phyloP scores from a whole-genome alignment of 306 rosid genomes.

The Rubus parviflorus region DNA sequence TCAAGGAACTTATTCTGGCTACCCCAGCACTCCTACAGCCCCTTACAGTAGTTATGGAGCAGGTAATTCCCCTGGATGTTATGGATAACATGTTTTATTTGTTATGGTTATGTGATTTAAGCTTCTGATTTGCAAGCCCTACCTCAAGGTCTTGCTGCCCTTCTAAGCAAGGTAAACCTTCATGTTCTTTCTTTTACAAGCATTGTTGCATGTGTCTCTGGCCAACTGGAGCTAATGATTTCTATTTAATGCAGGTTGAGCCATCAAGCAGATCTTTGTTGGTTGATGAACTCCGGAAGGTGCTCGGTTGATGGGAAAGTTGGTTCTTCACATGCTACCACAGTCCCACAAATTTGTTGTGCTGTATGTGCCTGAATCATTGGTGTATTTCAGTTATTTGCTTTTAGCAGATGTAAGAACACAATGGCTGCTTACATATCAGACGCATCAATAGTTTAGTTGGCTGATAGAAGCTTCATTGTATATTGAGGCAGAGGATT shows the following conservation, averaged over 20 bases:
- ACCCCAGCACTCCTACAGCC: neutral
- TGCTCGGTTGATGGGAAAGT: conserved; percentile 45
- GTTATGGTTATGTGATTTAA: too few species aligned
- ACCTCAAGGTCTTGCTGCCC: conserved; percentile 91
- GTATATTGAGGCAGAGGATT: conserved; percentile 13
- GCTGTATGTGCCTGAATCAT: conserved; percentile 12
- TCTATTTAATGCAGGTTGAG: conserved; percentile 64
- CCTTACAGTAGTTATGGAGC: conserved; percentile 15
- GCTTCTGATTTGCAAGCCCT: conserved; percentile 75
- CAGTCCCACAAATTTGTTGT: conserved; percentile 1
- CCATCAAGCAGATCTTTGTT: conserved; percentile 56
- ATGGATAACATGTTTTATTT: too few species aligned
- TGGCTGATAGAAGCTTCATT: conserved; percentile 15
- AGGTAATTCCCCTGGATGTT: too few species aligned
- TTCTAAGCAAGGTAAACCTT: conserved; percentile 79
- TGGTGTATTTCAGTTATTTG: conserved; percentile 12
- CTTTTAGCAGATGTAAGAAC: conserved; percentile 19
- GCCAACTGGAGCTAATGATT: conserved; percentile 28
- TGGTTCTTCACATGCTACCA: neutral
- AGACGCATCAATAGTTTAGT: neutral
- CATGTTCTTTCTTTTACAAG: conserved; percentile 1
- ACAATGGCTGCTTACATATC: conserved; percentile 14
- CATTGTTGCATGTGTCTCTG: conserved; percentile 19
- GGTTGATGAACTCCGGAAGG: conserved; percentile 70
- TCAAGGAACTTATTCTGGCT: conserved; percentile 18